phyloP scores from a whole-genome alignment of 2,329 filamentous ascomycete genomes.

The Cladosporium oxysporum region DNA sequence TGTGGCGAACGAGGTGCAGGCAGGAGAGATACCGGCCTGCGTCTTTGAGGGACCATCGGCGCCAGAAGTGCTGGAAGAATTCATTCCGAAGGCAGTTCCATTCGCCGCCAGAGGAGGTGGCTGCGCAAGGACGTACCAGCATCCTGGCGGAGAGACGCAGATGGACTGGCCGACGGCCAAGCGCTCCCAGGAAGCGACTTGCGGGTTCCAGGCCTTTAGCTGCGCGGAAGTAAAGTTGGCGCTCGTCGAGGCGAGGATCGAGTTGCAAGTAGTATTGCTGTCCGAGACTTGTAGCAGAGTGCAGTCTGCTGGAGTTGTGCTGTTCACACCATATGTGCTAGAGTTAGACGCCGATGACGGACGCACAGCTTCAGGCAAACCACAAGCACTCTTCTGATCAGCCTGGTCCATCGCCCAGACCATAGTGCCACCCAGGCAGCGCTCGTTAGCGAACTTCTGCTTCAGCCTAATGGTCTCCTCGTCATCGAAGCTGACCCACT shows the following conservation, averaged over 20 bases:
- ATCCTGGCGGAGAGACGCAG: conserved; percentile 18
- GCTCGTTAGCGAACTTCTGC: conserved; percentile 34
- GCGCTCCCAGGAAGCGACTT: conserved; percentile 17
- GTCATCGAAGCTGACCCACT: conserved; percentile 46
- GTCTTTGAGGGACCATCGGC: conserved; percentile 18
- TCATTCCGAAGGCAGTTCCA: background rate
- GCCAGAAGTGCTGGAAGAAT: conserved; percentile 8
- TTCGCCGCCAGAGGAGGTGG: background rate
- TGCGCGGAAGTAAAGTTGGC: conserved; percentile 14
- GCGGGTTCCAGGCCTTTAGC: conserved; percentile 22
- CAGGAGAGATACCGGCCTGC: conserved; percentile 28
- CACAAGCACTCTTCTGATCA: conserved; percentile 11
- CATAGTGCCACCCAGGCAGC: conserved; percentile 33
- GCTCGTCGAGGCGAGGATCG: background rate
- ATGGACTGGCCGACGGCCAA: conserved; percentile 15
- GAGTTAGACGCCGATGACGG: background rate
- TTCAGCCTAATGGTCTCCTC: conserved; percentile 39
- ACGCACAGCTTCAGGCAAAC: background rate
- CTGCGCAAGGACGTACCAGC: conserved; percentile 11
- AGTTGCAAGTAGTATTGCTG: background rate
- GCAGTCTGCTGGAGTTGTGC: background rate
- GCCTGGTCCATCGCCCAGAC: conserved; percentile 32
- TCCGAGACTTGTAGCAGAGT: background rate
- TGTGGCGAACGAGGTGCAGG: conserved; percentile 28
- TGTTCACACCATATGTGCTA: background rate